Percentiles rank a stretch among this genome's conserved stretches.
These are phyloP conservation scores for Marasmius tenuissimus DNA, from an alignment of 1,284 basidiomycete genomes.

Conservation along the genomic window DNA sequence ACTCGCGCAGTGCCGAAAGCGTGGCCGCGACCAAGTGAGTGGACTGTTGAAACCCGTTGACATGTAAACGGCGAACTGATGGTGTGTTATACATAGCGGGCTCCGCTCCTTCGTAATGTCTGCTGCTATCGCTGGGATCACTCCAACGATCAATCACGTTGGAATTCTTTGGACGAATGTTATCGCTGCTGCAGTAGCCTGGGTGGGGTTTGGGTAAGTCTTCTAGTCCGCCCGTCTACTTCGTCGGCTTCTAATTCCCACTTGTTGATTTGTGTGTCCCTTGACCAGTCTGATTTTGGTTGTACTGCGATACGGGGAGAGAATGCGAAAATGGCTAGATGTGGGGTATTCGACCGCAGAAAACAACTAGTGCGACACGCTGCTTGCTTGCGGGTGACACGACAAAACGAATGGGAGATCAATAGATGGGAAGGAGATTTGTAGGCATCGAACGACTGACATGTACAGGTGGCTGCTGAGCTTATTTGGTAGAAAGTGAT, in stretches of 20 bases:
- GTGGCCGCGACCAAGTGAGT: slow-evolving; percentile 25
- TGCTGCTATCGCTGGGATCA: slow-evolving; percentile 14
- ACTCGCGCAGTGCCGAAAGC: slow-evolving; percentile 37
- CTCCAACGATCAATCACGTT: slow-evolving; percentile 19
- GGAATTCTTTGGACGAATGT: slow-evolving; percentile 11
- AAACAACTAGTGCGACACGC: not conserved
- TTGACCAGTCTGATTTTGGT: not conserved
- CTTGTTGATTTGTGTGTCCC: not conserved
- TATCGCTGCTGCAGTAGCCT: slow-evolving; percentile 9
- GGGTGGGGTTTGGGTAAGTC: slow-evolving; percentile 10
- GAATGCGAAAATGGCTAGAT: not conserved
- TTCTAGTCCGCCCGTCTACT: not conserved
- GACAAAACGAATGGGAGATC: not conserved
- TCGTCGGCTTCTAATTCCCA: not conserved
- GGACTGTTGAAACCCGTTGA: not conserved
- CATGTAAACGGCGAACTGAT: not conserved
- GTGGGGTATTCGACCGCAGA: slow-evolving; percentile 1
- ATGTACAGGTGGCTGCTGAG: not conserved
- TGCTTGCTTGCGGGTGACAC: not conserved
- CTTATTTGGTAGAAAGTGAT: no score
- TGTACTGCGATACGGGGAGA: not conserved
- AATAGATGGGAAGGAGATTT: not conserved
- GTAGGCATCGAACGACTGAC: not conserved
- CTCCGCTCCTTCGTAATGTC: slow-evolving; percentile 20
- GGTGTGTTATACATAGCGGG: slow-evolving; percentile 6